These are phyloP conservation scores for Sequoia sempervirens DNA, from an alignment of 75 land plant genomes.

Conservation along the genomic window DNA sequence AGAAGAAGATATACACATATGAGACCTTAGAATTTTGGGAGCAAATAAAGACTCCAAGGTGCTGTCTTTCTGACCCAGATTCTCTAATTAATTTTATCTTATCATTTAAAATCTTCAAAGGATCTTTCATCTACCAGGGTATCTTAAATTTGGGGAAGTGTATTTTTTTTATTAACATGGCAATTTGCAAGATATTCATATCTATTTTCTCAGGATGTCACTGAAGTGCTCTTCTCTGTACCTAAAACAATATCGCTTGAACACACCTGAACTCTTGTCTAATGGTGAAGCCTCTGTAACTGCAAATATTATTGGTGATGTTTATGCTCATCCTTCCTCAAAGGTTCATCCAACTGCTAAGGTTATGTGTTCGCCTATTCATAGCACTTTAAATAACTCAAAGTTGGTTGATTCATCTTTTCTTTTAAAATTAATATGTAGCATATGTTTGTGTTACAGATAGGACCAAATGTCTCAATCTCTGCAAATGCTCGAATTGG, in stretches of 20 bases:
- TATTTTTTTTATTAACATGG: background rate
- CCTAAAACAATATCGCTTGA: conserved; percentile 35
- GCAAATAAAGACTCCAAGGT: conserved; percentile 60
- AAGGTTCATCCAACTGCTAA: conserved; percentile 54
- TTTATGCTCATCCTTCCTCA: conserved; percentile 52
- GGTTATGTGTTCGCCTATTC: conserved; percentile 15
- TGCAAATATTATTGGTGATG: conserved; percentile 42
- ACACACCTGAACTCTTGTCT: conserved; percentile 44
- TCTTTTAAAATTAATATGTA: background rate
- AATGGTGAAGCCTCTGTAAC: conserved; percentile 22
- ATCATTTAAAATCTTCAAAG: background rate
- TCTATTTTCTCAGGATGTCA: conserved; percentile 38
- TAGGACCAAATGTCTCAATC: conserved; percentile 54
- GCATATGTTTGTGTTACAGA: conserved; percentile 15
- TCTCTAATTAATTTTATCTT: background rate
- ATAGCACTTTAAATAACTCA: background rate
- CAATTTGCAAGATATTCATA: background rate
- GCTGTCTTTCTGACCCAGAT: background rate
- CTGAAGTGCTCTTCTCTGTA: conserved; percentile 46
- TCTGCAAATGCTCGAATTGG: conserved; percentile 60
- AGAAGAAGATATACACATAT: conserved; percentile 49
- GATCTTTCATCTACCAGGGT: background rate
- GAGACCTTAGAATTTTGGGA: conserved; percentile 53
- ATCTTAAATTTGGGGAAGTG: background rate
- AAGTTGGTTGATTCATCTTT: background rate